phyloP scores from a whole-genome alignment of 805 yeast genomes.

The Priceomyces castillae region DNA sequence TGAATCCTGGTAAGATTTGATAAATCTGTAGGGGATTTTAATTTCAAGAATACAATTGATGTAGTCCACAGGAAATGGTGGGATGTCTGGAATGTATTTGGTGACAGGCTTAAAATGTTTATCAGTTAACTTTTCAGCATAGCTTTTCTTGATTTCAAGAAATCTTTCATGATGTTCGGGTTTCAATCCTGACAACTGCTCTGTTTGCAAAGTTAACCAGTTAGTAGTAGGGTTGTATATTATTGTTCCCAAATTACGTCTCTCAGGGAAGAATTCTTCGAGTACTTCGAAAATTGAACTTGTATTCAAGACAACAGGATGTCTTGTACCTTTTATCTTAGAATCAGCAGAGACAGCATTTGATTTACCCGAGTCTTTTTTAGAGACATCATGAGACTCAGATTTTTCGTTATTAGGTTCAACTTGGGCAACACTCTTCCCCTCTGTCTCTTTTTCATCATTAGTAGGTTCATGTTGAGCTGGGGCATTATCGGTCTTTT shows the following conservation, averaged over 20 bases:
- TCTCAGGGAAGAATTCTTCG: constrained; percentile 25
- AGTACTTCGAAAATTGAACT: constrained; percentile 21
- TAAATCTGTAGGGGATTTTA: constrained; percentile 48
- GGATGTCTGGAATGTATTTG: constrained; percentile 37
- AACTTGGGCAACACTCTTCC: neutral
- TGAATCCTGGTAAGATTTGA: constrained; percentile 37
- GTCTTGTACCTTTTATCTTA: neutral
- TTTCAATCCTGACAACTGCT: constrained; percentile 30
- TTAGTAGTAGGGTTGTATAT: constrained; percentile 60
- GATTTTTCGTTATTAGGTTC: neutral
- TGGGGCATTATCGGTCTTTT: neutral
- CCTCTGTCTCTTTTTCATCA: neutral
- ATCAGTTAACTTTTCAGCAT: constrained; percentile 23
- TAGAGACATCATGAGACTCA: neutral
- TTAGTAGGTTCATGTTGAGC: neutral
- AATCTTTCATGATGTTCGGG: constrained; percentile 30
- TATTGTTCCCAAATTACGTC: constrained; percentile 50
- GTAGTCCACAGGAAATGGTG: constrained; percentile 36
- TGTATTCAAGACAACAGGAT: constrained; percentile 9
- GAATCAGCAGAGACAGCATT: neutral
- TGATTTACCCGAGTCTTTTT: neutral
- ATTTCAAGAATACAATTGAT: constrained; percentile 49
- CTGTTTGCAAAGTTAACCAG: constrained; percentile 34
- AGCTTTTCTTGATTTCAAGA: constrained; percentile 24
- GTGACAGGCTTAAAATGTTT: constrained; percentile 19